These are phyloP conservation scores for Vicia villosa DNA, from an alignment of 306 rosid species.

Conservation along the genomic window DNA sequence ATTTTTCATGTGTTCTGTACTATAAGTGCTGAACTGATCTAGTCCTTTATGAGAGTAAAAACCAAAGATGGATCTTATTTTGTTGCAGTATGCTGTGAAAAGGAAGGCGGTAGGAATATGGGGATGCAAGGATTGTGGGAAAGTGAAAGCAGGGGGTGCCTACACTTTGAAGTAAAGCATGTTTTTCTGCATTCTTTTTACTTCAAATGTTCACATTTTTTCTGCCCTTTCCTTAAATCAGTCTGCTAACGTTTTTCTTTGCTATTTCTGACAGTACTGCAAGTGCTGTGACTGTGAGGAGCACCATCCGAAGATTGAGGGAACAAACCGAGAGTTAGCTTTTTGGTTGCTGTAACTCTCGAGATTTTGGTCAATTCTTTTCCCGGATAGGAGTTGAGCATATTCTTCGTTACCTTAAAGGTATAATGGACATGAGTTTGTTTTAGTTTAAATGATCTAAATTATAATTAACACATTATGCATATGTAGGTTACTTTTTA, in stretches of 20 bases:
- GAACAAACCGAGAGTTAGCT: slow-evolving; percentile 80
- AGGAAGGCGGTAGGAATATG: slow-evolving; percentile 88
- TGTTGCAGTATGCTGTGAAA: slow-evolving; percentile 75
- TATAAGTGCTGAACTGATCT: not conserved
- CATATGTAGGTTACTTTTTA: too few relatives aligned
- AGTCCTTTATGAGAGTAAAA: not conserved
- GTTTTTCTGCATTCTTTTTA: not conserved
- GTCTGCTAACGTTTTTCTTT: not conserved
- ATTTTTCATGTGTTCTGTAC: not conserved
- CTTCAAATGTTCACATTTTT: not conserved
- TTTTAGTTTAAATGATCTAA: too few relatives aligned
- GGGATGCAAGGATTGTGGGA: slow-evolving; percentile 94
- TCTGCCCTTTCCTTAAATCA: not conserved
- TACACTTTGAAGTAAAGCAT: slow-evolving; percentile 70
- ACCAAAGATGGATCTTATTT: not conserved
- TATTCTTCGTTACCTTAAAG: too few relatives aligned
- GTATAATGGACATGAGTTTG: too few relatives aligned
- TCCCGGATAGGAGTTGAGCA: too few relatives aligned
- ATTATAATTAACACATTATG: too few relatives aligned
- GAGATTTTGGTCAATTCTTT: slow-evolving; percentile 12
- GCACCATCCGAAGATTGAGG: slow-evolving; percentile 80
- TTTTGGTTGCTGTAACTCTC: slow-evolving; percentile 7
- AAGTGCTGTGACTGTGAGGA: slow-evolving; percentile 76
- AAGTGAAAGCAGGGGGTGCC: slow-evolving; percentile 86
- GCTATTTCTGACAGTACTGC: slow-evolving; percentile 61